These are phyloP conservation scores for Mycena galericulata DNA, from an alignment of 768 basidiomycete genomes.

Conservation along the genomic window DNA sequence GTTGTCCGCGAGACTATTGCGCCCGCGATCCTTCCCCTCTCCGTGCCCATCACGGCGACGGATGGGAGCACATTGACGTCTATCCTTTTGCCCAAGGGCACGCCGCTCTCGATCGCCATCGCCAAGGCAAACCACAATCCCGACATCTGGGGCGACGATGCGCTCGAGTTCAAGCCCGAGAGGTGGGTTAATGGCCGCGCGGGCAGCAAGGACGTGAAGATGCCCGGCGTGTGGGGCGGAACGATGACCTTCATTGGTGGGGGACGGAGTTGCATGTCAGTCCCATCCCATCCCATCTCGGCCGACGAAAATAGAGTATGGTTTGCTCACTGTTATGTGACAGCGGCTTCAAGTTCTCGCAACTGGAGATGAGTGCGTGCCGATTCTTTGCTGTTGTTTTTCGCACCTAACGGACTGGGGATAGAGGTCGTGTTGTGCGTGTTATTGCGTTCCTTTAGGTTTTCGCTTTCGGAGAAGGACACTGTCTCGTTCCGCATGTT, in stretches of 20 bases:
- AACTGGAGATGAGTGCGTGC: conserved; percentile 63
- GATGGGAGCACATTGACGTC: conserved; percentile 52
- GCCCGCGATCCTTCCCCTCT: conserved; percentile 53
- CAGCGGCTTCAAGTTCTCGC: conserved; percentile 67
- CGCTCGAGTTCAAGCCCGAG: conserved; percentile 64
- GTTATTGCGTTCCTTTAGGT: conserved; percentile 1
- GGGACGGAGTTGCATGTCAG: conserved; percentile 59
- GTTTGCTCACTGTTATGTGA: neutral
- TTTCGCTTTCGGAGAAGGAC: conserved; percentile 8
- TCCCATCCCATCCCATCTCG: neutral
- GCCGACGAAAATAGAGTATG: too few species aligned
- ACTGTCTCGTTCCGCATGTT: conserved; percentile 4
- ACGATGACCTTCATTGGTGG: conserved; percentile 62
- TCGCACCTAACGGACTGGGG: neutral
- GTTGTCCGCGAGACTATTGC: neutral
- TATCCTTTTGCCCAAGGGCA: conserved; percentile 53
- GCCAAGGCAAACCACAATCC: conserved; percentile 53
- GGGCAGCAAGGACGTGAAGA: conserved; percentile 26
- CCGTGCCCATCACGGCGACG: conserved; percentile 47
- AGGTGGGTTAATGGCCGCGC: conserved; percentile 57
- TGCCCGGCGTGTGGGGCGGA: conserved; percentile 52
- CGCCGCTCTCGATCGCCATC: conserved; percentile 52
- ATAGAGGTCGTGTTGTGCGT: conserved; percentile 17
- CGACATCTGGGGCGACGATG: conserved; percentile 60
- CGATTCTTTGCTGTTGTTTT: neutral